Conservation (phyloP, 257 asterid genomes). For the Fraxinus anomala region DNA sequence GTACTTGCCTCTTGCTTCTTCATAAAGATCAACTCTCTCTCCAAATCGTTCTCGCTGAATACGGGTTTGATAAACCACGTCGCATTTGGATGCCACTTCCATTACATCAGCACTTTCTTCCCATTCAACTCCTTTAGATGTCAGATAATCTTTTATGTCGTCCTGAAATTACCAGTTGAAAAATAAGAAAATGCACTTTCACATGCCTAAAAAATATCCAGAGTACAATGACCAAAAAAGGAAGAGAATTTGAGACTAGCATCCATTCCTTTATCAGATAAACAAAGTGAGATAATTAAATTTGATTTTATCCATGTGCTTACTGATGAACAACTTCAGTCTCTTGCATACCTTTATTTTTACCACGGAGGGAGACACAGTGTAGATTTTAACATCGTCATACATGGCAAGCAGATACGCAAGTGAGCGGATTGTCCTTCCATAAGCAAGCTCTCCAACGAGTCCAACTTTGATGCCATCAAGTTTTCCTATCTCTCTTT, state of each 20-base stretch:
- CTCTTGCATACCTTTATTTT: conserved; percentile 73
- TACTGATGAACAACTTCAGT: neutral
- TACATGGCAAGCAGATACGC: conserved; percentile 80
- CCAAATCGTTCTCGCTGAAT: conserved; percentile 86
- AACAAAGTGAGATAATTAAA: neutral
- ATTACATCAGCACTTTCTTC: conserved; percentile 79
- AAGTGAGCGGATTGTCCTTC: conserved; percentile 92
- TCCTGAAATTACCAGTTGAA: conserved; percentile 46
- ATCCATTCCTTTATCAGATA: neutral
- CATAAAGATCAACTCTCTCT: conserved; percentile 77
- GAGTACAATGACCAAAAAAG: neutral
- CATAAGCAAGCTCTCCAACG: conserved; percentile 95
- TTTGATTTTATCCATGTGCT: neutral
- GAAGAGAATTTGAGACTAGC: neutral
- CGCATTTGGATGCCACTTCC: conserved; percentile 92
- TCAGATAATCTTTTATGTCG: conserved; percentile 85
- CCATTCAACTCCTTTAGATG: conserved; percentile 80
- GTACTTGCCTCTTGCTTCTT: conserved; percentile 87
- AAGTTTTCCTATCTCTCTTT: conserved; percentile 85
- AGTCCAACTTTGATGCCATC: conserved; percentile 90
- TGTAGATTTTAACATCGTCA: conserved; percentile 75
- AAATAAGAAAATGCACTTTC: neutral
- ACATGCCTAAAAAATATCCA: neutral
- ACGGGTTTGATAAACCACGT: conserved; percentile 87
- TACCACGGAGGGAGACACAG: conserved; percentile 86